Evolutionary conservation across 2,329 filamentous ascomycete species (phyloP).

Genomic region (Zymoseptoria crescenta): DNA sequence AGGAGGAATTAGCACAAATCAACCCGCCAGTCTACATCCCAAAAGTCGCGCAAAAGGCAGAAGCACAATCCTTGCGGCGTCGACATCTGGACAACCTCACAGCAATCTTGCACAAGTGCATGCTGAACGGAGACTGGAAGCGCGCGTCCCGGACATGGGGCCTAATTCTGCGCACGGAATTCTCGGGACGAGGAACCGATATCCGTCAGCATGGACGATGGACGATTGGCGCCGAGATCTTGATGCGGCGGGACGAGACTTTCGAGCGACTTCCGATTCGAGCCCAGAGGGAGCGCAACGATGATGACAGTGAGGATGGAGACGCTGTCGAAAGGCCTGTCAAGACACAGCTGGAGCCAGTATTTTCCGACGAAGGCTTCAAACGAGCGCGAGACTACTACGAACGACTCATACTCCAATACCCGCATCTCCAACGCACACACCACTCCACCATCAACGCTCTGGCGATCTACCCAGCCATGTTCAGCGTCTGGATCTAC

Average conservation of each 20-base stretch:
- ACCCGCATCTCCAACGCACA: conserved; percentile 59
- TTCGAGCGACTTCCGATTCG: background rate
- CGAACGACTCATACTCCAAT: conserved; percentile 66
- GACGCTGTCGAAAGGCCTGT: conserved; percentile 4
- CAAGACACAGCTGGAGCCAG: background rate
- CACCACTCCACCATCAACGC: conserved; percentile 53
- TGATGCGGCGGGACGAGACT: conserved; percentile 50
- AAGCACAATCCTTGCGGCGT: conserved; percentile 33
- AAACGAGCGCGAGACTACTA: conserved; percentile 61
- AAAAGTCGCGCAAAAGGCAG: conserved; percentile 13
- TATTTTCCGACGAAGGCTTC: conserved; percentile 39
- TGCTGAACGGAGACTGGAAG: conserved; percentile 61
- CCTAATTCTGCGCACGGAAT: conserved; percentile 58
- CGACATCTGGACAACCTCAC: conserved; percentile 60
- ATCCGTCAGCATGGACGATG: conserved; percentile 63
- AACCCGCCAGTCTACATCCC: conserved; percentile 35
- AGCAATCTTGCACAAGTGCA: conserved; percentile 62
- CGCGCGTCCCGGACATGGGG: conserved; percentile 70
- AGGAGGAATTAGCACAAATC: conserved; percentile 35
- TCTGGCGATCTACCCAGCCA: conserved; percentile 70
- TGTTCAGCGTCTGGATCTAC: conserved; percentile 76
- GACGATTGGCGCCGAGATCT: conserved; percentile 76
- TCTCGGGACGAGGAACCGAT: conserved; percentile 54
- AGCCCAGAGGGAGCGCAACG: conserved; percentile 3
- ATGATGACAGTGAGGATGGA: conserved; percentile 1